Conservation (phyloP, 805 yeast species). For the Sungouiella blattae region DNA sequence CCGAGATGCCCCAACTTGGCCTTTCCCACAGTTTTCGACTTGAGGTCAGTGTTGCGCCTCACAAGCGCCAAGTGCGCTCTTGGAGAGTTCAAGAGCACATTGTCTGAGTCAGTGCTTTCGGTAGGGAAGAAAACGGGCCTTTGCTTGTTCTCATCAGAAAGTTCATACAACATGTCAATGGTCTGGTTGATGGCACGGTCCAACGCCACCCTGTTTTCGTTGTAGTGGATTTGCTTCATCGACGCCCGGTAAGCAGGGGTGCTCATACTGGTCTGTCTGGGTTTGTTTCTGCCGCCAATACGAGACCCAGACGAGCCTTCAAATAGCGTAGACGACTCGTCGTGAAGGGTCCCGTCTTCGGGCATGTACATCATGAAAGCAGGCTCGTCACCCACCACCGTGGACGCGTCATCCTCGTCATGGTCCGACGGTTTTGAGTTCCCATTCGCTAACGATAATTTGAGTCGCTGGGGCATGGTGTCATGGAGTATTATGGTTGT, state of each 20-base stretch:
- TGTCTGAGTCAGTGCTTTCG: conserved; percentile 29
- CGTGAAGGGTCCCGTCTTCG: conserved; percentile 26
- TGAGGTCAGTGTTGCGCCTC: conserved; percentile 32
- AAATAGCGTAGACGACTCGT: conserved; percentile 26
- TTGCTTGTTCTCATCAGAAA: conserved; percentile 52
- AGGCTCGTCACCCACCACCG: conserved; percentile 11
- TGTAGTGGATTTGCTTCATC: conserved; percentile 70
- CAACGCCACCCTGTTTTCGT: conserved; percentile 63
- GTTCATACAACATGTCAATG: conserved; percentile 46
- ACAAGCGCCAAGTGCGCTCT: conserved; percentile 53
- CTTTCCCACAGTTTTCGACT: conserved; percentile 16
- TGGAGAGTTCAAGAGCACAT: conserved; percentile 43
- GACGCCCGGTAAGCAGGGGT: conserved; percentile 46
- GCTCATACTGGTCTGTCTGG: conserved; percentile 14
- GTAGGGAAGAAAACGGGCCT: conserved; percentile 66
- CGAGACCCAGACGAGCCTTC: conserved; percentile 28
- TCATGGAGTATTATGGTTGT: too few relatives aligned
- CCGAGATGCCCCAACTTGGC: conserved; percentile 7
- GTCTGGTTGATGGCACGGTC: conserved; percentile 58
- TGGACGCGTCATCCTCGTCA: conserved; percentile 11
- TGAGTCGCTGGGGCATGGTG: conserved; percentile 1
- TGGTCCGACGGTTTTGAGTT: not conserved
- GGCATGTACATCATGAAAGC: conserved; percentile 27
- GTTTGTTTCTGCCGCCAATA: conserved; percentile 5
- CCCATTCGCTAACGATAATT: not conserved